A percentile compares a stretch with the other conserved stretches of the same genome.
phyloP scores from a whole-genome alignment of 768 basidiomycete species.

The Sporobolomyces pararoseus region DNA sequence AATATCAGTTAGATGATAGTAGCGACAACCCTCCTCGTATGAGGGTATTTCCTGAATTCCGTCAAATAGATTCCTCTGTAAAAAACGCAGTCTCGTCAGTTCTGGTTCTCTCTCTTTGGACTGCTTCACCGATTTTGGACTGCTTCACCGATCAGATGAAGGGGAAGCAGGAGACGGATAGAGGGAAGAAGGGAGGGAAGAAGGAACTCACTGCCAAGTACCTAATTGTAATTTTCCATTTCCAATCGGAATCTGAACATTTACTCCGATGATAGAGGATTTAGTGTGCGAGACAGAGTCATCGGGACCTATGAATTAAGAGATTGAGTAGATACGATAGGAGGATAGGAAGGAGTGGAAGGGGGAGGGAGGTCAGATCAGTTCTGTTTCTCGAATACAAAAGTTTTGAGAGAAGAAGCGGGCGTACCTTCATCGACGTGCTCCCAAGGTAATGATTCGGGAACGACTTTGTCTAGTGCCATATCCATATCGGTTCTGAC shows the following conservation, averaged over 20 bases:
- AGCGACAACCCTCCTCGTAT: conserved; percentile 68
- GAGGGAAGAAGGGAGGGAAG: conserved; percentile 35
- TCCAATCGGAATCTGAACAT: conserved; percentile 78
- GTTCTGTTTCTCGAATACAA: background rate
- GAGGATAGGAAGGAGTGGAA: conserved; percentile 45
- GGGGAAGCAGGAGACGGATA: background rate
- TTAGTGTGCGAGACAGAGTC: conserved; percentile 84
- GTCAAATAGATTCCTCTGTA: conserved; percentile 16
- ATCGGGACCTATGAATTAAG: conserved; percentile 34
- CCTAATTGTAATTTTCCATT: conserved; percentile 71
- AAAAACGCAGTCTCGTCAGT: background rate
- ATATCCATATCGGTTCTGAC: conserved; percentile 77
- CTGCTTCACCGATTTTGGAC: too few relatives aligned
- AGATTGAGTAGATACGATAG: background rate
- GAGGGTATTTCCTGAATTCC: conserved; percentile 63
- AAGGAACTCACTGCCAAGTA: conserved; percentile 71
- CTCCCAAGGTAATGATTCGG: conserved; percentile 72
- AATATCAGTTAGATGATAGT: conserved; percentile 57
- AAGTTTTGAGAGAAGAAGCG: background rate
- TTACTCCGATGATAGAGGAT: conserved; percentile 74
- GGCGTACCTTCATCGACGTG: conserved; percentile 74
- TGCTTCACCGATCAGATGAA: background rate
- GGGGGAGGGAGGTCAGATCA: conserved; percentile 57
- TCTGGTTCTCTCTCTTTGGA: background rate
- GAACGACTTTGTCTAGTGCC: conserved; percentile 83